Percentiles rank a stretch among this genome's conserved stretches.
These are phyloP conservation scores for Vaccinium vitisidaea DNA, from an alignment of 148 eudicot genomes.

Conservation along the genomic window DNA sequence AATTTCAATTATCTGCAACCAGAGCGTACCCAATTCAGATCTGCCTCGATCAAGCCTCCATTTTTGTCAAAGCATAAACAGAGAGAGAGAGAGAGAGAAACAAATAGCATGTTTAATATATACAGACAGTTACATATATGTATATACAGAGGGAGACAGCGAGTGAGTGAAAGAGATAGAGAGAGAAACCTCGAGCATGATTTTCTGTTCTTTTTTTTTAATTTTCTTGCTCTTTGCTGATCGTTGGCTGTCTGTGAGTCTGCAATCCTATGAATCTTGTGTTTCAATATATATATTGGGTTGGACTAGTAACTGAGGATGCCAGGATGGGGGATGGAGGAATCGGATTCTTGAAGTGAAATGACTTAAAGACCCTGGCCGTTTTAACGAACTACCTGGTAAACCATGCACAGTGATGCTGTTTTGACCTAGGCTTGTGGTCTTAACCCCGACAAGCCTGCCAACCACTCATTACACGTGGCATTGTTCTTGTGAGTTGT, in stretches of 20 bases:
- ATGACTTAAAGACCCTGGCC: background rate
- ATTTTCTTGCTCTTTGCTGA: background rate
- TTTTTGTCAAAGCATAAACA: background rate
- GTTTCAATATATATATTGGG: background rate
- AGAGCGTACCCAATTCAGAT: background rate
- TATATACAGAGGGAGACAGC: background rate
- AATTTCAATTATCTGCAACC: background rate
- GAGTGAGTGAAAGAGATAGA: background rate
- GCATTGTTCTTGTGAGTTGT: background rate
- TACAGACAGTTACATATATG: background rate
- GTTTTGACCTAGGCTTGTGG: background rate
- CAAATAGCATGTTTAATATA: background rate
- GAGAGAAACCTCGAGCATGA: background rate
- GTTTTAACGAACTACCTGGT: conserved; percentile 1
- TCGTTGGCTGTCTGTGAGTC: background rate
- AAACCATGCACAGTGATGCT: background rate
- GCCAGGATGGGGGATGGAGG: too few relatives aligned
- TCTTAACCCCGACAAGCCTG: background rate
- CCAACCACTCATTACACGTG: background rate
- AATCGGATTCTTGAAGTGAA: background rate
- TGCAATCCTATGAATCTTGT: background rate
- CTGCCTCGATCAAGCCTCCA: background rate
- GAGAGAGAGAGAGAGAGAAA: background rate
- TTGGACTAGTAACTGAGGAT: background rate
- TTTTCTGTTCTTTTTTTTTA: background rate